A percentile compares a stretch with the other conserved stretches of the same genome.
Conservation (phyloP, 2,329 filamentous ascomycete species). For the Fusarium graminum region DNA sequence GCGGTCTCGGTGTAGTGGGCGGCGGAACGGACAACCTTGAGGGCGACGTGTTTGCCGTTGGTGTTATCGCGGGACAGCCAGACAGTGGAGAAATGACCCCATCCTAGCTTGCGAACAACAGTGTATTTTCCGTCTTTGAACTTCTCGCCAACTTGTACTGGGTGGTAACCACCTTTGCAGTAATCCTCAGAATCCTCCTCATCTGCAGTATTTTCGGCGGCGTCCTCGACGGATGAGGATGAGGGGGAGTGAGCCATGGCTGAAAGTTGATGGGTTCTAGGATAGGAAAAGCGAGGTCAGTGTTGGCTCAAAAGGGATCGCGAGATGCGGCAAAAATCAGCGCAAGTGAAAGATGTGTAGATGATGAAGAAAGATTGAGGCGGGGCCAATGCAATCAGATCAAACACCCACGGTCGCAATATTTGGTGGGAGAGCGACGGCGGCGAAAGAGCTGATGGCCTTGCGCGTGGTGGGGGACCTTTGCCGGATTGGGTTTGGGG, state of each 20-base stretch:
- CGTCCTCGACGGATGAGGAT: conserved; percentile 84
- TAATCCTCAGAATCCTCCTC: conserved; percentile 99
- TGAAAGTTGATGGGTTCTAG: conserved; percentile 68
- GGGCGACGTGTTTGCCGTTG: conserved; percentile 91
- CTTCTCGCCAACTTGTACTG: conserved; percentile 91
- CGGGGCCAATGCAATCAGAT: conserved; percentile 42
- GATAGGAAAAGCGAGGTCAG: conserved; percentile 26
- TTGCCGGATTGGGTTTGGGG: conserved; percentile 50
- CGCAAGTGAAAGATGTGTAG: conserved; percentile 20
- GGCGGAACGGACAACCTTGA: conserved; percentile 97
- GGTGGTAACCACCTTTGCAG: conserved; percentile 98
- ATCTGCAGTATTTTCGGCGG: conserved; percentile 91
- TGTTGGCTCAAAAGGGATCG: conserved; percentile 29
- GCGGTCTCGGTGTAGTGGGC: conserved; percentile 99
- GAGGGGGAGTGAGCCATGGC: conserved; percentile 79
- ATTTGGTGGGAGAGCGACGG: conserved; percentile 42
- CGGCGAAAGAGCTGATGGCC: conserved; percentile 45
- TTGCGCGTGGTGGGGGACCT: conserved; percentile 48
- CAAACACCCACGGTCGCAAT: conserved; percentile 45
- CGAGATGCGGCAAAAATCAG: conserved; percentile 27
- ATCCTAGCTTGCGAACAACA: conserved; percentile 94
- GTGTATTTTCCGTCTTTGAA: conserved; percentile 99
- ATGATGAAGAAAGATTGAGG: conserved; percentile 37
- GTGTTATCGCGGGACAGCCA: conserved; percentile 86
- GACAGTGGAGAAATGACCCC: conserved; percentile 99